phyloP scores from a whole-genome alignment of 371 early-diverging fungal species.

The Rhizopus stolonifer region DNA sequence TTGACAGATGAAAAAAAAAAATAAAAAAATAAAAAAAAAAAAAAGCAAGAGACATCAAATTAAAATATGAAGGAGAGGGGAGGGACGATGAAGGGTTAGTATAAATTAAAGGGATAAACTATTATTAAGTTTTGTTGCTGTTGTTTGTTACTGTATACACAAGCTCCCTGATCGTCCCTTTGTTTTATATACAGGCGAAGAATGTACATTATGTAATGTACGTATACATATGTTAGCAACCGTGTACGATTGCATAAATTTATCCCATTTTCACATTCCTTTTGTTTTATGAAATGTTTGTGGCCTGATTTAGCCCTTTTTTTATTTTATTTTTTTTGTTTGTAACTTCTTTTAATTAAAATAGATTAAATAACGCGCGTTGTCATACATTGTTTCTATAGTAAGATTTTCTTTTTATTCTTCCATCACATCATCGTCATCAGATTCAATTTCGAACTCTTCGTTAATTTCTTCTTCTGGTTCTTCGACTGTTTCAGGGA shows the following conservation, averaged over 20 bases:
- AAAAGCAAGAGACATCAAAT: conserved; percentile 2
- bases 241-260: not conserved
- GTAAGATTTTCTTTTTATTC: conserved; percentile 13
- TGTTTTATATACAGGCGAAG: conserved; percentile 5
- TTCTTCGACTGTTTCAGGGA: conserved; percentile 47
- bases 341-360: conserved; percentile 1
- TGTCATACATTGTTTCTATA: conserved; percentile 1
- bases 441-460: conserved; percentile 37
- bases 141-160: conserved; percentile 6
- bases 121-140: not conserved
- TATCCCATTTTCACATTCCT: conserved; percentile 2
- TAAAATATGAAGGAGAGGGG: conserved; percentile 1
- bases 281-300: not conserved
- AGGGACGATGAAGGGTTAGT: not conserved
- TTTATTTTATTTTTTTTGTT: not conserved
- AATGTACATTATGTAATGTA: conserved; percentile 7
- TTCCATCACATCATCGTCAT: conserved; percentile 51
- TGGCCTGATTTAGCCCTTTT: too few species aligned
- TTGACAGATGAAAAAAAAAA: not conserved
- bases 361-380: not conserved
- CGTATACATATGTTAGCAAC: conserved; percentile 2
- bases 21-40: conserved; percentile 2
- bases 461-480: conserved; percentile 39
- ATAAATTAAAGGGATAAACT: not conserved
- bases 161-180: conserved; percentile 2